These are phyloP conservation scores for Lichtheimia hyalospora DNA, from an alignment of 371 early-diverging fungal species.

Conservation along the genomic window DNA sequence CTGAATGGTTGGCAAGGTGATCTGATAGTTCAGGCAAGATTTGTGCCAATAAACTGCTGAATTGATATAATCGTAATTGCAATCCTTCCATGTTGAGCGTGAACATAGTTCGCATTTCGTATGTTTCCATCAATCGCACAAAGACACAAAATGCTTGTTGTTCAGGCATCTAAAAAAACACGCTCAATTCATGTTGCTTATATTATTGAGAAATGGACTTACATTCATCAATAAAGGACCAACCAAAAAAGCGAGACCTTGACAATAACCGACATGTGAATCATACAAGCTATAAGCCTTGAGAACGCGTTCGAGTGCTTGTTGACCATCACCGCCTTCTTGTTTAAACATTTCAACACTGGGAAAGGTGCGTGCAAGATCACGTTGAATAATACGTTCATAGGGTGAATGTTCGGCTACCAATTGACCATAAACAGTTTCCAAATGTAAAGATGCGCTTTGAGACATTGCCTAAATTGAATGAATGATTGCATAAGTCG, in stretches of 20 bases:
- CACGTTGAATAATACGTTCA: constrained; percentile 88
- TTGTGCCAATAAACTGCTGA: constrained; percentile 76
- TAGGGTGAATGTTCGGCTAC: constrained; percentile 77
- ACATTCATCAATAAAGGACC: constrained; percentile 92
- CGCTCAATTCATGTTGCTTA: not conserved
- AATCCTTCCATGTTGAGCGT: constrained; percentile 82
- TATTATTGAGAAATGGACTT: constrained; percentile 36
- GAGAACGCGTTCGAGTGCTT: constrained; percentile 76
- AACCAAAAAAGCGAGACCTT: constrained; percentile 93
- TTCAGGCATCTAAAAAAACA: constrained; percentile 71
- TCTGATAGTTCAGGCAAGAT: constrained; percentile 70
- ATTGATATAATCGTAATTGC: constrained; percentile 79
- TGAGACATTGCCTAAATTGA: constrained; percentile 69
- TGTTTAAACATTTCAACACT: constrained; percentile 81
- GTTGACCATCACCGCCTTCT: constrained; percentile 85
- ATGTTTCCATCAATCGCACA: constrained; percentile 82
- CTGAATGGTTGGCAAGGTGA: constrained; percentile 71
- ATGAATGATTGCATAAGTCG: too few species aligned
- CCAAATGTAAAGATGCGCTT: constrained; percentile 73
- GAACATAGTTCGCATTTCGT: constrained; percentile 75
- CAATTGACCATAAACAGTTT: constrained; percentile 83
- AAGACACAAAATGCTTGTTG: constrained; percentile 88
- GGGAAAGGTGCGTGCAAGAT: constrained; percentile 93
- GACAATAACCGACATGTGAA: constrained; percentile 93
- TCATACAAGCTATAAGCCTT: constrained; percentile 93